Base-by-base conservation (phyloP, 1,284 basidiomycete species). In the Hemileia vastatrix region DNA sequence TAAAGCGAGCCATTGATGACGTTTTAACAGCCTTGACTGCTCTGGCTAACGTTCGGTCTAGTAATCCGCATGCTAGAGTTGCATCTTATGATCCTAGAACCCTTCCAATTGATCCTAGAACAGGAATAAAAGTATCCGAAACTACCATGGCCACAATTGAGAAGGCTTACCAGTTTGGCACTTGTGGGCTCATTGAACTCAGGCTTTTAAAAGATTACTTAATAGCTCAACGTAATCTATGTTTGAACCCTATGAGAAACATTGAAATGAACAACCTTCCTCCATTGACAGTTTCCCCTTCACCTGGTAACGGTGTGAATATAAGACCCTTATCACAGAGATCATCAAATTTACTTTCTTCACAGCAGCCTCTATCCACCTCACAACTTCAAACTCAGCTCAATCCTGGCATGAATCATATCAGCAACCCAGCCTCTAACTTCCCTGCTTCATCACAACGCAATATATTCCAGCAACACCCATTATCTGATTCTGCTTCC, bases 141-240 rank as follows among this genome's bases (percentile, higher is more conserved):
- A 21, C 32, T 19, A 27, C 51, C 19, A 61, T 61, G 24, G 45
- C 44, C 15, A 52, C 59, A n/a, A 61, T 61, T 11, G 59, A 61
- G 11, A 51, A 61, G 40, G 51, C 59, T 45, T 61, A 61, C 19
- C 27, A 54, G 11, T 50, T 48, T 45, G 59, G 51, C 18, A 61
- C 50, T 31, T 61, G 52, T n/a, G 59, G 59, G n/a, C 32, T 61
- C 4, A 6, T 15, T 21, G 59, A 61, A 24, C 31, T 61, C 3
- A 61, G 54, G 49, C 43, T 61, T 40, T 61, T 54, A 15, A 61
- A 61, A 61, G 59, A 61, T 31, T 61, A 61, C 24, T 52, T 61
- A 15, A 24, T 61, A 33, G 49, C 33, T 61, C 59, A 61, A 27
- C 59, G 51, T 49, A 36, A 61, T 6, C 52, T 61, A 27, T n/a